Percentiles rank a stretch among this genome's conserved stretches.
These are phyloP conservation scores for Fistulifera pelliculosa DNA, from an alignment of 108 stramenopile genomes.

Conservation along the genomic window DNA sequence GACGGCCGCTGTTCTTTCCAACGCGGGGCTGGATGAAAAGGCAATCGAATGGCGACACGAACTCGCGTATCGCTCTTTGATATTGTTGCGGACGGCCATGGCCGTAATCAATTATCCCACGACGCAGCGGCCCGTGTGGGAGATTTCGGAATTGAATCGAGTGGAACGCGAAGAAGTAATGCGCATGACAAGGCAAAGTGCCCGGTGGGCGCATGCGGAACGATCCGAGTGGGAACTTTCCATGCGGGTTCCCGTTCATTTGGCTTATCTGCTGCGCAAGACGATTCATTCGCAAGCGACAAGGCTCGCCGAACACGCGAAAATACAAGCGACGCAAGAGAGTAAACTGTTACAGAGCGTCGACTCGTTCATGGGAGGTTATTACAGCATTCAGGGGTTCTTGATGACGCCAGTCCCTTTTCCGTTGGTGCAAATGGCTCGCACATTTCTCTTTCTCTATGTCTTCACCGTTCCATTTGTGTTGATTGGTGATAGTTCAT, in stretches of 20 bases:
- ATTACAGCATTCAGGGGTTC: slow-evolving; percentile 21
- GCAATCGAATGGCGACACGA: slow-evolving; percentile 42
- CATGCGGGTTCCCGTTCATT: slow-evolving; percentile 13
- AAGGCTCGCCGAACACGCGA: slow-evolving; percentile 7
- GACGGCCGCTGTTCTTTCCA: slow-evolving; percentile 18
- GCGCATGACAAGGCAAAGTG: neutral
- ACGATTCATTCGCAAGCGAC: slow-evolving; percentile 16
- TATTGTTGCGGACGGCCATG: slow-evolving; percentile 23
- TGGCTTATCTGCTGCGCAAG: slow-evolving; percentile 22
- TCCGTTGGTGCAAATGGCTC: slow-evolving; percentile 26
- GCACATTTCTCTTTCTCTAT: slow-evolving; percentile 21
- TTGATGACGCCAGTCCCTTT: slow-evolving; percentile 25
- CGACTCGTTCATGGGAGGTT: slow-evolving; percentile 22
- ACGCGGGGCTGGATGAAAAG: neutral
- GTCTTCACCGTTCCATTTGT: slow-evolving; percentile 18
- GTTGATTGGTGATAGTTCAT: slow-evolving; percentile 6
- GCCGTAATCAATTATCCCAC: slow-evolving; percentile 23
- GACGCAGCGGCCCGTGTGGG: slow-evolving; percentile 15
- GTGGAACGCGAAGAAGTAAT: slow-evolving; percentile 11
- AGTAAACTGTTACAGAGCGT: slow-evolving; percentile 16
- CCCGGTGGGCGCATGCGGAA: slow-evolving; percentile 6
- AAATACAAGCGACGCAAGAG: slow-evolving; percentile 15
- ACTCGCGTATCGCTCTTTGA: slow-evolving; percentile 24
- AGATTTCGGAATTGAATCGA: slow-evolving; percentile 28
- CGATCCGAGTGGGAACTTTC: neutral